Evolutionary conservation across 441 rosid species (phyloP).

Genomic region (Pelargonium citronellum): DNA sequence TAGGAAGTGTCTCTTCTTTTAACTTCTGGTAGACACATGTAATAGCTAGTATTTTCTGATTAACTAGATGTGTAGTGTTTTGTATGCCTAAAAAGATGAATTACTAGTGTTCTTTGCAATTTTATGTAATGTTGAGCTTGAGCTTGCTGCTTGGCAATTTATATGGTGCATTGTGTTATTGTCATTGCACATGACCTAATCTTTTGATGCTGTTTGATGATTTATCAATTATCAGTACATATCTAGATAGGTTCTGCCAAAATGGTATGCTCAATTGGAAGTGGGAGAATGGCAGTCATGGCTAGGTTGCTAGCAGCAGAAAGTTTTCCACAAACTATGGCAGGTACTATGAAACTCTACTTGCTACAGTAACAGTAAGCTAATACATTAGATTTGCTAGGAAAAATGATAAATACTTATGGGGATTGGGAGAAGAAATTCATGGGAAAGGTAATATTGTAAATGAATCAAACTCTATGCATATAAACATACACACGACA

Average conservation of each 20-base stretch:
- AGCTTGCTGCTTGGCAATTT: not conserved
- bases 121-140: not conserved
- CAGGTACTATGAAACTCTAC: conserved; percentile 24
- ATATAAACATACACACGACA: not conserved
- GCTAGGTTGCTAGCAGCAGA: conserved; percentile 46
- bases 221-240: conserved; percentile 22
- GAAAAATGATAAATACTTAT: not conserved
- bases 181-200: not conserved
- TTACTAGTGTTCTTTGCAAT: not conserved
- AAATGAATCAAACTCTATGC: not conserved
- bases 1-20: too few species aligned
- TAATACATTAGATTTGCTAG: not conserved
- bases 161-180: not conserved
- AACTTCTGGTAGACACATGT: too few species aligned
- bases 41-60: too few species aligned
- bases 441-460: not conserved
- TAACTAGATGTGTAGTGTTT: not conserved
- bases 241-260: conserved; percentile 20
- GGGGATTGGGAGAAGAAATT: not conserved
- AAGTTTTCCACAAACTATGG: conserved; percentile 29
- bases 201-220: conserved; percentile 5
- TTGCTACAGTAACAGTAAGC: not conserved
- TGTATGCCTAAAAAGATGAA: not conserved
- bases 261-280: conserved; percentile 62
- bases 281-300: conserved; percentile 60